phyloP scores from a whole-genome alignment of 1,284 basidiomycete genomes.

The Ceratobasidium sp. region DNA sequence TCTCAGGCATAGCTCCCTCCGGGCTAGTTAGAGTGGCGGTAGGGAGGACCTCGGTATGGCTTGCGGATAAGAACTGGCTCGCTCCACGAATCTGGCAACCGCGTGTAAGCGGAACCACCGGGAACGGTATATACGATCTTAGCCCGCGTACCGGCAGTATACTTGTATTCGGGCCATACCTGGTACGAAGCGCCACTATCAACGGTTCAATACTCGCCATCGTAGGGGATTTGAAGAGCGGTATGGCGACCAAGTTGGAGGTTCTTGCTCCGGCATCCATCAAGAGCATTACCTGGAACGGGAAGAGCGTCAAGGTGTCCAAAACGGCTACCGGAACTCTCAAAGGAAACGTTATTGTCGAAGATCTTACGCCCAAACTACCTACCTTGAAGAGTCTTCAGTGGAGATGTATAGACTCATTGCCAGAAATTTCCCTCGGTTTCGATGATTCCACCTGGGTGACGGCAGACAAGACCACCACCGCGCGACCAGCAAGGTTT shows the following conservation, averaged over 20 bases:
- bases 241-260: slow-evolving; percentile 40
- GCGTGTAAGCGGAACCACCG: slow-evolving; percentile 11
- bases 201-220: slow-evolving; percentile 40
- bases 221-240: slow-evolving; percentile 42
- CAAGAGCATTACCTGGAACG: slow-evolving; percentile 51
- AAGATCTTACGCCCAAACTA: slow-evolving; percentile 51
- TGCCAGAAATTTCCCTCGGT: slow-evolving; percentile 60
- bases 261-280: slow-evolving; percentile 46
- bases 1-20: slow-evolving; percentile 56
- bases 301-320: slow-evolving; percentile 40
- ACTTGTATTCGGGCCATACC: slow-evolving; percentile 49
- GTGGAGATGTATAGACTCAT: slow-evolving; percentile 63
- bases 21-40: slow-evolving; percentile 57
- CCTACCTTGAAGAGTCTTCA: slow-evolving; percentile 58
- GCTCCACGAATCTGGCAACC: slow-evolving; percentile 35
- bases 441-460: slow-evolving; percentile 62
- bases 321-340: slow-evolving; percentile 37
- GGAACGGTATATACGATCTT: slow-evolving; percentile 30
- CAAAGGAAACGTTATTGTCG: slow-evolving; percentile 45
- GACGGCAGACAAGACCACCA: slow-evolving; percentile 63
- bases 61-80: slow-evolving; percentile 39
- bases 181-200: slow-evolving; percentile 49
- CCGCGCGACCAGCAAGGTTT: slow-evolving; percentile 59
- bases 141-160: slow-evolving; percentile 46
- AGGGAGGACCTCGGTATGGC: slow-evolving; percentile 36